Conservation (phyloP, 2,329 filamentous ascomycete species). For the Emmonsiellopsis sp. region DNA sequence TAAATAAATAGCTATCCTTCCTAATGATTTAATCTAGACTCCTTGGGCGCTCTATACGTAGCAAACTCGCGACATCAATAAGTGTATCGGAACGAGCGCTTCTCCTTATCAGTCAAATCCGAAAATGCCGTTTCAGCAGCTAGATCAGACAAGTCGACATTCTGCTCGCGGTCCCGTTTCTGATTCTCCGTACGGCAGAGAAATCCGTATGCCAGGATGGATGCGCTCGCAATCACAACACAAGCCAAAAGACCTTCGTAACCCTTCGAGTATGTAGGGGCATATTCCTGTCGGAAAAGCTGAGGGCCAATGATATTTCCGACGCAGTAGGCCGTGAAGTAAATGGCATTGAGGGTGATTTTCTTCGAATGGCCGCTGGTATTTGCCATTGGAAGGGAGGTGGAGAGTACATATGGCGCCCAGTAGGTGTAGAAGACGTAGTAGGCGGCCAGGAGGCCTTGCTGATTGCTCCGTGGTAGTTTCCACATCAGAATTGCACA, state of each 20-base stretch:
- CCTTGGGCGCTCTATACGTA: neutral
- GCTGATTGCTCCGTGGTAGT: slow-evolving; percentile 26
- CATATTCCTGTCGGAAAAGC: slow-evolving; percentile 31
- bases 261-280: slow-evolving; percentile 17
- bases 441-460: slow-evolving; percentile 11
- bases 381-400: slow-evolving; percentile 36
- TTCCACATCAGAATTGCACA: slow-evolving; percentile 21
- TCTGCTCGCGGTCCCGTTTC: slow-evolving; percentile 14
- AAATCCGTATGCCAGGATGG: slow-evolving; percentile 11
- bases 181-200: slow-evolving; percentile 19
- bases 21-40: no score
- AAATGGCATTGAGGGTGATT: slow-evolving; percentile 36
- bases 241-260: neutral
- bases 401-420: slow-evolving; percentile 18
- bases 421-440: slow-evolving; percentile 25
- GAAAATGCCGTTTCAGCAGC: slow-evolving; percentile 20
- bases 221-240: slow-evolving; percentile 3
- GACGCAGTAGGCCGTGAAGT: slow-evolving; percentile 33
- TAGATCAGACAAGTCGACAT: slow-evolving; percentile 9
- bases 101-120: slow-evolving; percentile 23
- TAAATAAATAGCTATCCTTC: no score
- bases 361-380: slow-evolving; percentile 41
- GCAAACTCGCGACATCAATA: neutral
- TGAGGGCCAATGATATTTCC: slow-evolving; percentile 38
- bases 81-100: slow-evolving; percentile 6